Evolutionary conservation across 352 stramenopile species (phyloP).

Genomic region (Pythium periplocum): DNA sequence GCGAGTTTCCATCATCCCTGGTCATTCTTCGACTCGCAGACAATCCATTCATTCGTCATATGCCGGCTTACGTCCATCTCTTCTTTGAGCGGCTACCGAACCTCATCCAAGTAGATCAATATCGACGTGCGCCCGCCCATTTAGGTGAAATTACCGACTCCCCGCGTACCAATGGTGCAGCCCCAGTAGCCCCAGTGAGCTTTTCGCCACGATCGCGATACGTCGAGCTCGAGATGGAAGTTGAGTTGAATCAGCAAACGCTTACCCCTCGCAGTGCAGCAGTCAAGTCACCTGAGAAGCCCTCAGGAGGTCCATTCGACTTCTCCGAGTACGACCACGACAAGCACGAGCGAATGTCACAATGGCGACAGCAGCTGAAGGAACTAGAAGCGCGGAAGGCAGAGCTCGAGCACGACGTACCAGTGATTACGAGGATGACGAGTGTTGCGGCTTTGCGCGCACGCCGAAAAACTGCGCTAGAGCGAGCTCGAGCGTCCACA

Average conservation of each 20-base stretch:
- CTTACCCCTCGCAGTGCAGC: conserved; percentile 5
- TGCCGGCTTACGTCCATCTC: conserved; percentile 46
- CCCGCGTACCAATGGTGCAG: neutral
- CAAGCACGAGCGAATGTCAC: conserved; percentile 31
- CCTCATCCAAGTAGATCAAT: conserved; percentile 51
- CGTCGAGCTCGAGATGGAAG: conserved; percentile 32
- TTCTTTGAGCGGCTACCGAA: conserved; percentile 63
- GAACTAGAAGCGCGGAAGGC: conserved; percentile 35
- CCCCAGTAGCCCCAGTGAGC: conserved; percentile 9
- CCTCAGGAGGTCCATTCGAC: conserved; percentile 12
- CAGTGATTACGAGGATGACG: conserved; percentile 18
- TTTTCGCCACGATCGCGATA: conserved; percentile 21
- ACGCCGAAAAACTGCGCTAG: conserved; percentile 11
- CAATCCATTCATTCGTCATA: conserved; percentile 55
- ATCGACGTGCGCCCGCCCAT: conserved; percentile 21
- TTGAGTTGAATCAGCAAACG: conserved; percentile 20
- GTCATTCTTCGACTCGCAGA: conserved; percentile 41
- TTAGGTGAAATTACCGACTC: neutral
- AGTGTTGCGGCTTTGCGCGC: conserved; percentile 5
- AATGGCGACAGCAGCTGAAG: conserved; percentile 51
- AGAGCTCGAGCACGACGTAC: conserved; percentile 25
- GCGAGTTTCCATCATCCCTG: conserved; percentile 52
- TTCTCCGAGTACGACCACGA: conserved; percentile 39
- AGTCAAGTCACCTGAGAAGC: neutral
- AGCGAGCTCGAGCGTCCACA: conserved; percentile 28